Base-by-base conservation (phyloP, 495 filamentous ascomycete genomes). In the Alectoria sarmentosa region DNA sequence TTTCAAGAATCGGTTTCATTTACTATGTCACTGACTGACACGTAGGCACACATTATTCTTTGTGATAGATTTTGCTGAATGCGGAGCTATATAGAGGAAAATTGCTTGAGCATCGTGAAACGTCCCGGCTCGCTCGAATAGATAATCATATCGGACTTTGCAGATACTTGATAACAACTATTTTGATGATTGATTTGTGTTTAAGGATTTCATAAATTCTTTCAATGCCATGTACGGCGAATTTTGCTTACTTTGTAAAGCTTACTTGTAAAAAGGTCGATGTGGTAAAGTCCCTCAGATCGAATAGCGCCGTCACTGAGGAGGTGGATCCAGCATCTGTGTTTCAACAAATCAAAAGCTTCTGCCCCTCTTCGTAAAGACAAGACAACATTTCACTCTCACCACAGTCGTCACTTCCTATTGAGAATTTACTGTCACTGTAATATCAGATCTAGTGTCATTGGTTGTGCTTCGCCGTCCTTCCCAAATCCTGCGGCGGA, bases 381-480 rank as follows among this genome's bases (percentile, higher is more conserved):
- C 39, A 39, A 39, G 41, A 26, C 48, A 32, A 5, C 15, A 26
- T 26, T 11, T 28, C 30, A 13, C 36, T 6, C 17, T 37, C 39
- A 54, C 34, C 5, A 38, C 23, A 2, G 23, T 60, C 63, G 63
- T 54, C 56, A 54, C 63, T 65, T 60, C 63, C 57, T 60, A 42
- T 41, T 23, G 17, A 15, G 21, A 4, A 39, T 41, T 26, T 23
- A 54, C 2, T 5, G 15, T 49, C 21, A 10, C 8, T 6, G 17
- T 44, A 21, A 26, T 21, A 42, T 65, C 56, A 42, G n/a, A 13
- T 8, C 17, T 17, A 21, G 36, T 15, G 8, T 21, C 13, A 2
- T 8, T 26, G 30, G 8, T 56, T 19, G 17, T 32, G 21, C 34
- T 39, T 58, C 44, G 57, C 44, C 63, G 28, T 48, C 13, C 34